Evolutionary conservation across 2,329 filamentous ascomycete species (phyloP).

Genomic region (Neofusicoccum sp.): DNA sequence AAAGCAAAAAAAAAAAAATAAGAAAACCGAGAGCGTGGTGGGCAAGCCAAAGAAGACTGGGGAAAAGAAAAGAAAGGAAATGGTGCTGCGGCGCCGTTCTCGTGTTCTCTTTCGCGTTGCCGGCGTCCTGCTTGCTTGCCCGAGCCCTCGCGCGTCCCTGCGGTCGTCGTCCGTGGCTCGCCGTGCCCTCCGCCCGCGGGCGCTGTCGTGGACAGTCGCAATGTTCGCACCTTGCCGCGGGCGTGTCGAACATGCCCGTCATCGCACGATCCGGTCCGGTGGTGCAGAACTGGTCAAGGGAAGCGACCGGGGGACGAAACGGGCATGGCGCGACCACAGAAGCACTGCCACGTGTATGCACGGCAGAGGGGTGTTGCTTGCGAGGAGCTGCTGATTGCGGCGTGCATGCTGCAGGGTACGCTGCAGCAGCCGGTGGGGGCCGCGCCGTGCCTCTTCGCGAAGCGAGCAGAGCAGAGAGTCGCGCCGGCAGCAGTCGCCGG

Average conservation of each 20-base stretch:
- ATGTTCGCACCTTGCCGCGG: not conserved
- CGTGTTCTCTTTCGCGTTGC: not conserved
- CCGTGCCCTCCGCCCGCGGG: no score
- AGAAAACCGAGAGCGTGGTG: not conserved
- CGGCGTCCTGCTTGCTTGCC: no score
- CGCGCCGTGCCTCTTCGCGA: conserved; percentile 20
- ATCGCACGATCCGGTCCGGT: conserved; percentile 16
- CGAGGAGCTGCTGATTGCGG: not conserved
- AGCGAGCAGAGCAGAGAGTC: conserved; percentile 1
- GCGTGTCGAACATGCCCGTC: conserved; percentile 6
- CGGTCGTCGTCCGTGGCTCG: no score
- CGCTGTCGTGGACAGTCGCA: no score
- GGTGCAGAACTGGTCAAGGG: not conserved
- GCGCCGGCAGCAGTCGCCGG: not conserved
- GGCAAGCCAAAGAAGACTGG: not conserved
- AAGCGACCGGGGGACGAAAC: conserved; percentile 2
- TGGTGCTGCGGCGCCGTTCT: not conserved
- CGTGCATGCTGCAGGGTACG: not conserved
- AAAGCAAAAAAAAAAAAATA: not conserved
- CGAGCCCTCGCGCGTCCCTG: no score
- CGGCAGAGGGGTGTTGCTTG: conserved; percentile 7
- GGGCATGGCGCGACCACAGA: conserved; percentile 11
- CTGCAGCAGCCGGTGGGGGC: conserved; percentile 14
- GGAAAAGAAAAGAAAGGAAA: not conserved
- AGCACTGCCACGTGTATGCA: conserved; percentile 25